These are phyloP conservation scores for Rauvolfia tetraphylla DNA, from an alignment of 257 asterid genomes.

Conservation along the genomic window DNA sequence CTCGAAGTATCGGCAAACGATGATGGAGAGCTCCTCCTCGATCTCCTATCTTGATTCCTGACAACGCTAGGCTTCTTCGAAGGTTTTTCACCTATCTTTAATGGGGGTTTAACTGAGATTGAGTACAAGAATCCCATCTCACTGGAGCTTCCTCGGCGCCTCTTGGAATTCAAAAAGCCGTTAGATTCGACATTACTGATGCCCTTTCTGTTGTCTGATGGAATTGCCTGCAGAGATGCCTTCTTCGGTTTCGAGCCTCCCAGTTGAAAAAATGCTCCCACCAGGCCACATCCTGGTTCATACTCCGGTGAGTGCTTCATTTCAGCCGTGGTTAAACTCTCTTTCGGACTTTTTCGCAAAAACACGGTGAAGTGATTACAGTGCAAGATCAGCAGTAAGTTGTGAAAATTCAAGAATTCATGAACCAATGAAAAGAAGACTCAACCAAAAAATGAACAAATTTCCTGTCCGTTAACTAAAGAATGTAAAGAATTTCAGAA, in stretches of 20 bases:
- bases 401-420: neutral
- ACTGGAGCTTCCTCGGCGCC: conserved; percentile 1
- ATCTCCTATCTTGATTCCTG: conserved; percentile 12
- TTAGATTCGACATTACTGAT: neutral
- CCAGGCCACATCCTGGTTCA: conserved; percentile 52
- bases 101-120: conserved; percentile 19
- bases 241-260: conserved; percentile 29
- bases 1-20: conserved; percentile 27
- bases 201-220: conserved; percentile 7
- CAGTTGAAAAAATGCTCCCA: conserved; percentile 33
- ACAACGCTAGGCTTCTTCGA: conserved; percentile 12
- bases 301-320: conserved; percentile 26
- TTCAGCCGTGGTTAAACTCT: conserved; percentile 31
- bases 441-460: neutral
- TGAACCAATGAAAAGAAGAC: neutral
- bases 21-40: conserved; percentile 23
- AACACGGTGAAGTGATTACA: no score
- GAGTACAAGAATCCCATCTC: conserved; percentile 6
- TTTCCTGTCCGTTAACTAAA: neutral
- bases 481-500: conserved; percentile 10
- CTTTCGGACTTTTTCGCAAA: neutral
- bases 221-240: conserved; percentile 19
- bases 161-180: conserved; percentile 14
- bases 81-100: conserved; percentile 7
- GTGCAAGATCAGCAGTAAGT: no score